These are phyloP conservation scores for Pseudonectria foliicola DNA, from an alignment of 2,329 filamentous ascomycete genomes.

Conservation along the genomic window DNA sequence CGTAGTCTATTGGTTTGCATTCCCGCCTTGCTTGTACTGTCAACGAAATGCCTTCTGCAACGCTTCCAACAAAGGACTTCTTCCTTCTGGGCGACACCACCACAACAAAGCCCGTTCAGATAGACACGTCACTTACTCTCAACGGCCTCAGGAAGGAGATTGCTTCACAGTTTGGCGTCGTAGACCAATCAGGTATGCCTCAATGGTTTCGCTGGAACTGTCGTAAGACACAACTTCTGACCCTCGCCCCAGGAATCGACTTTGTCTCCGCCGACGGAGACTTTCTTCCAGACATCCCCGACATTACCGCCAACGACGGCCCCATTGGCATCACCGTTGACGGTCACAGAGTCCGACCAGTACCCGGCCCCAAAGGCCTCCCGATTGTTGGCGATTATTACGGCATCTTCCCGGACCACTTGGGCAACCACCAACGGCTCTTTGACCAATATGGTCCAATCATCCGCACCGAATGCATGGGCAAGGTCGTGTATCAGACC, in stretches of 20 bases:
- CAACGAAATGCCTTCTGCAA: no score
- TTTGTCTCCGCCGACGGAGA: conserved; percentile 26
- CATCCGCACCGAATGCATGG: conserved; percentile 46
- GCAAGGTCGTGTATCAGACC: conserved; percentile 41
- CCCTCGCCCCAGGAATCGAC: conserved; percentile 30
- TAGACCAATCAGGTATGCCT: no score
- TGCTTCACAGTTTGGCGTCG: no score
- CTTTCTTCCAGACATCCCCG: conserved; percentile 25
- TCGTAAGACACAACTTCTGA: no score
- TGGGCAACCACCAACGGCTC: conserved; percentile 49
- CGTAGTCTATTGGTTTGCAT: no score
- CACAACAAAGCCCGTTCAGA: no score
- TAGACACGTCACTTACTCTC: no score
- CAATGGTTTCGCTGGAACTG: no score
- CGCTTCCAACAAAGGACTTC: neutral
- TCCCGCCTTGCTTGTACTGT: no score
- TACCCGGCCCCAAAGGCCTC: conserved; percentile 43
- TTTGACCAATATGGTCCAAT: conserved; percentile 47
- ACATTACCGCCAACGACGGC: conserved; percentile 26
- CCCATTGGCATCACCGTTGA: conserved; percentile 40
- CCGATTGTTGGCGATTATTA: conserved; percentile 47
- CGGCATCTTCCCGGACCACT: conserved; percentile 49
- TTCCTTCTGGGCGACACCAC: no score
- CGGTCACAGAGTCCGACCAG: conserved; percentile 38
- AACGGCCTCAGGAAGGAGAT: no score